These are phyloP conservation scores for Colletotrichum sublineola DNA, from an alignment of 2,329 filamentous ascomycete genomes.

Conservation along the genomic window DNA sequence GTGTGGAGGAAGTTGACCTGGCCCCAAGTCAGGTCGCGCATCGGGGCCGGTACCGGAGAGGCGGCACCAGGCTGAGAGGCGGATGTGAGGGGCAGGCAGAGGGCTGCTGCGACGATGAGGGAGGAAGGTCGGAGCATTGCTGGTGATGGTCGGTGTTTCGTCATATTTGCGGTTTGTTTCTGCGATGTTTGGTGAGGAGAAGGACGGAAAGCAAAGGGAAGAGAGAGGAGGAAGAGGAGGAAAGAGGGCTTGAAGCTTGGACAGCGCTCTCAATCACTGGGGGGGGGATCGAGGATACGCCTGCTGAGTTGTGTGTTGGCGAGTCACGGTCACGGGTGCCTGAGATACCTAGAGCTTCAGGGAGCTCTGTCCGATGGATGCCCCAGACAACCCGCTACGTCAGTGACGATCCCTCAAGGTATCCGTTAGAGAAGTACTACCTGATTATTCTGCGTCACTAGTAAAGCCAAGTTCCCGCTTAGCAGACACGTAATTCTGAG, in stretches of 20 bases:
- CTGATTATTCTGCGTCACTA: accelerated
- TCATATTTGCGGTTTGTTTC: slow-evolving; percentile 10
- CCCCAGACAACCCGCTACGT: slow-evolving; percentile 33
- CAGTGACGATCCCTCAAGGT: slow-evolving; percentile 37
- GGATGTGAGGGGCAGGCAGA: slow-evolving; percentile 54
- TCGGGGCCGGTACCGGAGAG: slow-evolving; percentile 81
- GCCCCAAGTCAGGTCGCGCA: slow-evolving; percentile 90
- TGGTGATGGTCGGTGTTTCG: slow-evolving; percentile 14
- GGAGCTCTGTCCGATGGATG: slow-evolving; percentile 18
- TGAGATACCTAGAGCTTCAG: slow-evolving; percentile 24
- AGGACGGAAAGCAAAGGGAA: background rate
- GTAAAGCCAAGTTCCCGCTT: background rate
- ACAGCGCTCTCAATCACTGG: slow-evolving; percentile 4
- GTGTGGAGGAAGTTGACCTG: slow-evolving; percentile 98
- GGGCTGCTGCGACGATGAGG: slow-evolving; percentile 40
- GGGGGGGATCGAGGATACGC: slow-evolving; percentile 15
- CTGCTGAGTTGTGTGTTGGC: slow-evolving; percentile 11
- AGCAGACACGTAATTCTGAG: background rate
- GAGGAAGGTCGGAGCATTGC: slow-evolving; percentile 22
- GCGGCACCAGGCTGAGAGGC: slow-evolving; percentile 83
- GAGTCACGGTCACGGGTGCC: slow-evolving; percentile 39
- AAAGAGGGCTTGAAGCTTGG: background rate
- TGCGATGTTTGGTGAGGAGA: background rate
- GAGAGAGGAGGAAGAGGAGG: background rate
- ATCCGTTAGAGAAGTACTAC: slow-evolving; percentile 7